Conservation (phyloP, 1,284 basidiomycete species). For the Gymnopus androsaceus region DNA sequence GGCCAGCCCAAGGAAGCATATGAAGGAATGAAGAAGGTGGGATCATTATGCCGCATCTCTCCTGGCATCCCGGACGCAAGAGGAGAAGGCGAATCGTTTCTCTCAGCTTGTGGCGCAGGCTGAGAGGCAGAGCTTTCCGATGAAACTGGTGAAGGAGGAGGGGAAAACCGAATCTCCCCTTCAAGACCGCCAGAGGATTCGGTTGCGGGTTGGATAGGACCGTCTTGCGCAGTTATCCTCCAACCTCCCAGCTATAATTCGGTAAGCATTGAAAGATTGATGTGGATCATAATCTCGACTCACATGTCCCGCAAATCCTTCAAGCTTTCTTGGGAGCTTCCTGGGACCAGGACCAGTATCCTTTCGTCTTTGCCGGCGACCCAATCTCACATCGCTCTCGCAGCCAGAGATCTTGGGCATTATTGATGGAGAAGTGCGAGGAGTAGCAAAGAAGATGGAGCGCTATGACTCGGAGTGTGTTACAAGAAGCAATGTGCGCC, state of each 20-base stretch:
- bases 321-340: neutral
- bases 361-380: neutral
- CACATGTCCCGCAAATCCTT: neutral
- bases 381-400: neutral
- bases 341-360: neutral
- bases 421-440: neutral
- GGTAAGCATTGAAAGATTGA: neutral
- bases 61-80: too few relatives aligned
- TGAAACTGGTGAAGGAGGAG: neutral
- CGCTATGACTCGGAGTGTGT: too few relatives aligned
- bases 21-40: too few relatives aligned
- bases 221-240: neutral
- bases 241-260: neutral
- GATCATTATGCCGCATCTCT: too few relatives aligned
- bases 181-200: neutral
- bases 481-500: too few relatives aligned
- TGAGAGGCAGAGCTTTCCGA: neutral
- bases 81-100: too few relatives aligned
- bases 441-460: too few relatives aligned
- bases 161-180: neutral
- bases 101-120: too few relatives aligned
- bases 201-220: neutral
- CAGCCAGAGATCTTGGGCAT: neutral
- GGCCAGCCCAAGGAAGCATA: too few relatives aligned
- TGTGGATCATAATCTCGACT: too few relatives aligned